Evolutionary conservation across 352 stramenopile genomes (phyloP).

Genomic region (Phytophthora agathidicida): DNA sequence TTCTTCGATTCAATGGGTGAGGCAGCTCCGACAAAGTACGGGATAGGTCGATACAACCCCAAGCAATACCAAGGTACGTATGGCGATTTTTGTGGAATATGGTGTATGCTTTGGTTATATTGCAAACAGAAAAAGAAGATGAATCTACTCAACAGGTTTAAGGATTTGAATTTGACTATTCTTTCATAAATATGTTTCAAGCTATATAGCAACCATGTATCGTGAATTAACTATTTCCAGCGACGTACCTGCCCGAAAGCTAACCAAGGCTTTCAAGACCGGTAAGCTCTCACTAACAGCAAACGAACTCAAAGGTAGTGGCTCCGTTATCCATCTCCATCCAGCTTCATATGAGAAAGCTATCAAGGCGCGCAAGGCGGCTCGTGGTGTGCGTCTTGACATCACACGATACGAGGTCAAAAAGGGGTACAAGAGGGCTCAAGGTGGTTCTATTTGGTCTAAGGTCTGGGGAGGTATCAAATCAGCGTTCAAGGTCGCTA

Average conservation of each 20-base stretch:
- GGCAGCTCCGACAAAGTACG: slow-evolving; percentile 10
- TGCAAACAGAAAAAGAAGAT: slow-evolving; percentile 15
- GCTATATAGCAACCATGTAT: too few relatives aligned
- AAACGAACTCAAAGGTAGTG: slow-evolving; percentile 1
- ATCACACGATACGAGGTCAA: slow-evolving; percentile 6
- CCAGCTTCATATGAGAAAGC: slow-evolving; percentile 12
- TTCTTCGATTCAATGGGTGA: slow-evolving; percentile 24
- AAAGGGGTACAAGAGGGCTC: slow-evolving; percentile 5
- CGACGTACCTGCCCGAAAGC: background rate
- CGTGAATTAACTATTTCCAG: slow-evolving; percentile 10
- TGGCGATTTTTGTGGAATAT: slow-evolving; percentile 15
- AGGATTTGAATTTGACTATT: slow-evolving; percentile 27
- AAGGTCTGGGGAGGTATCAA: slow-evolving; percentile 26
- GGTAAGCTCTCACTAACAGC: too few relatives aligned
- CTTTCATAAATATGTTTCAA: slow-evolving; percentile 5
- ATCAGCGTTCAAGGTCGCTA: slow-evolving; percentile 17
- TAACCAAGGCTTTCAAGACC: slow-evolving; percentile 4
- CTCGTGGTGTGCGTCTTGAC: slow-evolving; percentile 1
- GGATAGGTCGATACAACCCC: slow-evolving; percentile 9
- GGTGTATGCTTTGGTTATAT: slow-evolving; percentile 18
- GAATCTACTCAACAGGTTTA: slow-evolving; percentile 8
- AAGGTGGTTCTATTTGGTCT: slow-evolving; percentile 19
- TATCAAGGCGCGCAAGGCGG: slow-evolving; percentile 1
- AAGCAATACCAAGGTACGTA: slow-evolving; percentile 25
- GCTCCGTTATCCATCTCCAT: slow-evolving; percentile 12